Evolutionary conservation across 2,329 filamentous ascomycete species (phyloP).

Genomic region (Karstenula rhodostoma): DNA sequence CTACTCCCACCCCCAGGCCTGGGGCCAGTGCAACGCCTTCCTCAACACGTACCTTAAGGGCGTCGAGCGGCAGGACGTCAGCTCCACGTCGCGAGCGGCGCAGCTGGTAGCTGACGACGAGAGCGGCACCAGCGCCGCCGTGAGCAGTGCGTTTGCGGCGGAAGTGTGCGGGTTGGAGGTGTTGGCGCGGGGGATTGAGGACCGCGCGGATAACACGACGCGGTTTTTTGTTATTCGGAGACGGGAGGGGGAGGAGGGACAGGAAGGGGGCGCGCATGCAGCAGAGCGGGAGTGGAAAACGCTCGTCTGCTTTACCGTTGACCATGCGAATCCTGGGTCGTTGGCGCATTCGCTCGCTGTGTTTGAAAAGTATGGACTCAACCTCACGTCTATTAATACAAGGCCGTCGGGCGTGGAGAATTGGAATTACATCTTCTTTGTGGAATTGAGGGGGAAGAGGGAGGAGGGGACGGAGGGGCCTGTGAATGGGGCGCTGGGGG

Average conservation of each 20-base stretch:
- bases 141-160: slow-evolving; percentile 79
- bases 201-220: slow-evolving; percentile 78
- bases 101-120: slow-evolving; percentile 73
- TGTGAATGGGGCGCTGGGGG: slow-evolving; percentile 68
- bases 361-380: slow-evolving; percentile 76
- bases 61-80: slow-evolving; percentile 82
- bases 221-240: slow-evolving; percentile 69
- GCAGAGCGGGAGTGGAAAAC: slow-evolving; percentile 64
- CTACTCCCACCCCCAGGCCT: slow-evolving; percentile 95
- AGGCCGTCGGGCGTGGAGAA: slow-evolving; percentile 76
- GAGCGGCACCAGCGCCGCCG: slow-evolving; percentile 72
- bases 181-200: slow-evolving; percentile 75
- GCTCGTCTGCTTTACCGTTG: slow-evolving; percentile 82
- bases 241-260: neutral
- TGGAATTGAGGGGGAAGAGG: slow-evolving; percentile 79
- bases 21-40: slow-evolving; percentile 86
- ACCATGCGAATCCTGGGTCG: slow-evolving; percentile 80
- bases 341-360: slow-evolving; percentile 81
- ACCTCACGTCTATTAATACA: slow-evolving; percentile 90
- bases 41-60: slow-evolving; percentile 73
- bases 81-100: slow-evolving; percentile 85
- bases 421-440: slow-evolving; percentile 95
- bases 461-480: slow-evolving; percentile 65
- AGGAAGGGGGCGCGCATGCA: neutral
- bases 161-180: slow-evolving; percentile 72